These are phyloP conservation scores for Pontederia paniculata DNA, from an alignment of 176 grass and related monocot species.

Conservation along the genomic window DNA sequence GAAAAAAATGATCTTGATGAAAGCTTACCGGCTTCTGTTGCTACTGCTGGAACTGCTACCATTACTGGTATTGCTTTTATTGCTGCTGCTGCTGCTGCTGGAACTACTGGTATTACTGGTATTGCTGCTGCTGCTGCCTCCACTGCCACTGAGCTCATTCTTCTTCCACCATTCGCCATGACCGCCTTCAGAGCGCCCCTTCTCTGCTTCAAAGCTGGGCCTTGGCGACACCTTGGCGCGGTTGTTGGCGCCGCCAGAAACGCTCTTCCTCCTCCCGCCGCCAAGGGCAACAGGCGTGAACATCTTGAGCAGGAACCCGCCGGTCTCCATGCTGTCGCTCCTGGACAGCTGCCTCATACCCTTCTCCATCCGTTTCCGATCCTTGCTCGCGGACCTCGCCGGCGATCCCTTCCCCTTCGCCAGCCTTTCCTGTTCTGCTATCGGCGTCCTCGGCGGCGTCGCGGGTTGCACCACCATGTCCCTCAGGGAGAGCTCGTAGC, in stretches of 20 bases:
- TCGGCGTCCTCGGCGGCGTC: not conserved
- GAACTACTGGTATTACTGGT: slow-evolving; percentile 45
- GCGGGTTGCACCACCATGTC: slow-evolving; percentile 57
- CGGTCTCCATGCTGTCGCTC: slow-evolving; percentile 41
- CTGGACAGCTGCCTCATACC: slow-evolving; percentile 18
- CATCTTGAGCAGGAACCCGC: slow-evolving; percentile 59
- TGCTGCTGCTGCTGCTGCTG: slow-evolving; percentile 19
- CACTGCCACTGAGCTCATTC: slow-evolving; percentile 43
- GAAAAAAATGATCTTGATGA: no score
- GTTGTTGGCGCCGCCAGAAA: no score
- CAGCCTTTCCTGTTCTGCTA: not conserved
- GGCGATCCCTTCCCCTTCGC: not conserved
- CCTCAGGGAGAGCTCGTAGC: slow-evolving; percentile 73
- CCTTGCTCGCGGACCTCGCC: no score
- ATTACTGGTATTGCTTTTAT: slow-evolving; percentile 17
- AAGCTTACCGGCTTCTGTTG: not conserved
- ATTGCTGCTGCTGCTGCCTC: slow-evolving; percentile 32
- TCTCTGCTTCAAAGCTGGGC: slow-evolving; percentile 1
- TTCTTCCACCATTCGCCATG: slow-evolving; percentile 31
- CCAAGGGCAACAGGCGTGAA: slow-evolving; percentile 38
- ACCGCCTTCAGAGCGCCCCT: not conserved
- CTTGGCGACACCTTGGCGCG: slow-evolving; percentile 26
- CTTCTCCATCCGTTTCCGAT: not conserved
- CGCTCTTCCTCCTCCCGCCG: slow-evolving; percentile 43
- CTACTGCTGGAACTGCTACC: slow-evolving; percentile 1